These are phyloP conservation scores for Globisporangium spiculum DNA, from an alignment of 352 stramenopile species.

Conservation along the genomic window DNA sequence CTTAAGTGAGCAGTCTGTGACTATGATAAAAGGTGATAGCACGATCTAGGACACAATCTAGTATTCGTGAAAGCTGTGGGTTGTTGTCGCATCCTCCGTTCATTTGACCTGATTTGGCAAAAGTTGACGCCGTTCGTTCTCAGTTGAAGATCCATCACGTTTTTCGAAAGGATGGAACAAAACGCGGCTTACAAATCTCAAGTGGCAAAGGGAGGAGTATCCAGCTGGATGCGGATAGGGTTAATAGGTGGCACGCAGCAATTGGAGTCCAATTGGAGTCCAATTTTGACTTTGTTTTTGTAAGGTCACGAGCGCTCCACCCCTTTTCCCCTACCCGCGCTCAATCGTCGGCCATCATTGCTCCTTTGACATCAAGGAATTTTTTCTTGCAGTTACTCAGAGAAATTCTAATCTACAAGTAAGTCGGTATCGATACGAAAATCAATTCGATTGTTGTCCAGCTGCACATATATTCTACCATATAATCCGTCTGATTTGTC, in stretches of 20 bases:
- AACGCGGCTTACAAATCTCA: neutral
- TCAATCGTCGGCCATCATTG: neutral
- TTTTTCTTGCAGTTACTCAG: neutral
- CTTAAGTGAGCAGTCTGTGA: too few relatives aligned
- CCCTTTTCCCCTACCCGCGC: neutral
- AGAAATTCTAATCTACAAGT: neutral
- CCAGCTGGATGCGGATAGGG: neutral
- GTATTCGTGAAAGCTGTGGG: too few relatives aligned
- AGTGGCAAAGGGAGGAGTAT: neutral
- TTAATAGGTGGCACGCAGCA: neutral
- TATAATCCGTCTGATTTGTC: neutral
- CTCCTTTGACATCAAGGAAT: neutral
- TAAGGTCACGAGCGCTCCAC: neutral
- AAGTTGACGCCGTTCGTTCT: neutral
- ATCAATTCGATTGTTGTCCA: neutral
- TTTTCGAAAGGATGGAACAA: constrained; percentile 7
- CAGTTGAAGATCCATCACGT: constrained; percentile 5
- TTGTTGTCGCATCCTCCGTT: too few relatives aligned
- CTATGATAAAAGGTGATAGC: too few relatives aligned
- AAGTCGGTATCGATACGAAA: neutral
- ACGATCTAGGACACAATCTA: too few relatives aligned
- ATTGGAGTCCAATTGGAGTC: neutral
- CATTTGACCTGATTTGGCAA: too few relatives aligned
- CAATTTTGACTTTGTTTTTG: neutral
- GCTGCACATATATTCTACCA: neutral